phyloP scores from a whole-genome alignment of 805 yeast species.

The Candida cerambycidarum region DNA sequence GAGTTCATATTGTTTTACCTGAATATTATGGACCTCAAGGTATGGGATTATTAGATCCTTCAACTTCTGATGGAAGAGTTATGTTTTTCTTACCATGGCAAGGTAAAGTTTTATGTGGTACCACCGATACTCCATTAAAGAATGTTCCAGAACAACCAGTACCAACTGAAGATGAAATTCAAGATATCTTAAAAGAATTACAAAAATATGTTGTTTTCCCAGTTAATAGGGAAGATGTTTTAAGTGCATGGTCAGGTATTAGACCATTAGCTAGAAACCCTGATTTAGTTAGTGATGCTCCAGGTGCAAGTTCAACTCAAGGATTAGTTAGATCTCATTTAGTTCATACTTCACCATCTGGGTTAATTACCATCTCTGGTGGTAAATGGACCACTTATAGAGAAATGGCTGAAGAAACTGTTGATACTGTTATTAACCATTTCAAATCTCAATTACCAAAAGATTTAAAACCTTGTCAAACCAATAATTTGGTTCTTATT shows the following conservation, averaged over 20 bases:
- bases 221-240: slow-evolving; percentile 84
- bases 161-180: slow-evolving; percentile 85
- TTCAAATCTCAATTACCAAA: slow-evolving; percentile 32
- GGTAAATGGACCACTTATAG: slow-evolving; percentile 99
- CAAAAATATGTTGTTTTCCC: slow-evolving; percentile 88
- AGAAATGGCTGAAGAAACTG: slow-evolving; percentile 96
- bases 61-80: slow-evolving; percentile 92
- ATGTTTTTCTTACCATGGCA: slow-evolving; percentile 98
- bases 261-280: slow-evolving; percentile 93
- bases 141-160: slow-evolving; percentile 72
- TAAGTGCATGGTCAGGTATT: slow-evolving; percentile 96
- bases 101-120: slow-evolving; percentile 94
- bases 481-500: slow-evolving; percentile 55
- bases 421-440: slow-evolving; percentile 63
- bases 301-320: slow-evolving; percentile 61
- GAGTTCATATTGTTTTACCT: slow-evolving; percentile 90
- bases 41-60: slow-evolving; percentile 87
- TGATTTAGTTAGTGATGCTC: slow-evolving; percentile 60
- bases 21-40: slow-evolving; percentile 87
- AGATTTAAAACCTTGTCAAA: slow-evolving; percentile 47
- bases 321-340: slow-evolving; percentile 90
- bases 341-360: slow-evolving; percentile 67
- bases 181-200: slow-evolving; percentile 81
- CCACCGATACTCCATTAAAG: slow-evolving; percentile 86
- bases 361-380: slow-evolving; percentile 86